Conservation (phyloP, 2,329 filamentous ascomycete genomes). For the Alternaria triticimaculans region DNA sequence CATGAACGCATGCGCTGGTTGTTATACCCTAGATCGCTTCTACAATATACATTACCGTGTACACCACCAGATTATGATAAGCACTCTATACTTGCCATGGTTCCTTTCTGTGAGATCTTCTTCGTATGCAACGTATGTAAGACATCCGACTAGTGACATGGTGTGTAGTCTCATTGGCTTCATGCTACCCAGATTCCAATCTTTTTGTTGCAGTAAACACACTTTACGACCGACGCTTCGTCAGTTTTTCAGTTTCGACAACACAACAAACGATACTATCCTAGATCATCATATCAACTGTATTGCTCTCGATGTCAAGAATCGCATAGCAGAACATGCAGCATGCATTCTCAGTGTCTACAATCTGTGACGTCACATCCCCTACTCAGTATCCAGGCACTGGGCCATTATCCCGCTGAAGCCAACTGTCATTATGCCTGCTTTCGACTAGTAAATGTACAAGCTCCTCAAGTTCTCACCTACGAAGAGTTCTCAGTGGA, state of each 20-base stretch:
- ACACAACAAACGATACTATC: background rate
- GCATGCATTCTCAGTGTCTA: background rate
- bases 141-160: background rate
- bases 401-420: background rate
- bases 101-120: background rate
- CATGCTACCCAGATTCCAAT: background rate
- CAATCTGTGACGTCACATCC: background rate
- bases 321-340: background rate
- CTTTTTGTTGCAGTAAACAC: background rate
- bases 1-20: background rate
- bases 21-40: slow-evolving; percentile 3
- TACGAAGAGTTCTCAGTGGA: background rate
- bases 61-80: background rate
- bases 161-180: background rate
- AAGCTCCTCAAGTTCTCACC: background rate
- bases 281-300: background rate
- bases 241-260: background rate
- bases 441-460: background rate
- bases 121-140: background rate
- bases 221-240: background rate
- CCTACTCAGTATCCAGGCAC: background rate
- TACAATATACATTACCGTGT: background rate
- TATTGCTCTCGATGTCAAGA: background rate
- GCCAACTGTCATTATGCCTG: background rate
- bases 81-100: background rate